Percentiles rank a stretch among this genome's conserved stretches.
Conservation (phyloP, 1,284 basidiomycete genomes). For the Ceratobasidium papillatum region DNA sequence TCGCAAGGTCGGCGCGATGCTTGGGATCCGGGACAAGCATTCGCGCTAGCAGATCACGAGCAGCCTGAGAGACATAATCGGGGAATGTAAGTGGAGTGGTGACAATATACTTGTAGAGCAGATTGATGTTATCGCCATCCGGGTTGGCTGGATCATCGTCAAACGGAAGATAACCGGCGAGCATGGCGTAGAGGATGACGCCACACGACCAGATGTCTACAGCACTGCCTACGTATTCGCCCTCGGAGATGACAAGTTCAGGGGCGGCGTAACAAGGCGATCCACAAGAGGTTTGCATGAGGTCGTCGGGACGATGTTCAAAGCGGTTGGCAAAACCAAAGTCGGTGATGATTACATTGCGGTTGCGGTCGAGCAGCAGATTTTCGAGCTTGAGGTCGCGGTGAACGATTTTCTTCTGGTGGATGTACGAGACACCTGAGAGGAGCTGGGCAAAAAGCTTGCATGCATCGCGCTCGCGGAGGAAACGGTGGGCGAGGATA, state of each 20-base stretch:
- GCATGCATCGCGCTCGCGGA: conserved; percentile 94
- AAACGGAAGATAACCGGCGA: conserved; percentile 99
- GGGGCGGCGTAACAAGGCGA: conserved; percentile 99
- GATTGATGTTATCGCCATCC: conserved; percentile 99
- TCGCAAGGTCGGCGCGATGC: conserved; percentile 74
- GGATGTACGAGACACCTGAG: conserved; percentile 98
- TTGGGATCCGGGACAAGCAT: conserved; percentile 90
- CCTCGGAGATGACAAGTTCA: conserved; percentile 98
- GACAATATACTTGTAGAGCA: conserved; percentile 99
- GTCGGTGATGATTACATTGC: conserved; percentile 99
- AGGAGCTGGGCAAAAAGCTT: conserved; percentile 98
- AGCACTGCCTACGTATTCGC: conserved; percentile 96
- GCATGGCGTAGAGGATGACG: conserved; percentile 99
- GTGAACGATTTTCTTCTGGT: conserved; percentile 99
- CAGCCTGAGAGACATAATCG: conserved; percentile 85
- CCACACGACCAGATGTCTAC: conserved; percentile 99
- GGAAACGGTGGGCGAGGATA: conserved; percentile 96
- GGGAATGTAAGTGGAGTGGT: conserved; percentile 95
- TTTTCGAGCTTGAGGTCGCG: conserved; percentile 99
- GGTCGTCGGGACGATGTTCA: conserved; percentile 87
- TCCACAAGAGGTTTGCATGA: conserved; percentile 99
- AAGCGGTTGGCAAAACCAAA: conserved; percentile 99
- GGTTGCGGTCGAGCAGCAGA: conserved; percentile 92
- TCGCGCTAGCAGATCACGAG: conserved; percentile 74
- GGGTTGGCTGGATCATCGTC: conserved; percentile 99